These are phyloP conservation scores for Syzygium jambos DNA, from an alignment of 345 rosid genomes.

Conservation along the genomic window DNA sequence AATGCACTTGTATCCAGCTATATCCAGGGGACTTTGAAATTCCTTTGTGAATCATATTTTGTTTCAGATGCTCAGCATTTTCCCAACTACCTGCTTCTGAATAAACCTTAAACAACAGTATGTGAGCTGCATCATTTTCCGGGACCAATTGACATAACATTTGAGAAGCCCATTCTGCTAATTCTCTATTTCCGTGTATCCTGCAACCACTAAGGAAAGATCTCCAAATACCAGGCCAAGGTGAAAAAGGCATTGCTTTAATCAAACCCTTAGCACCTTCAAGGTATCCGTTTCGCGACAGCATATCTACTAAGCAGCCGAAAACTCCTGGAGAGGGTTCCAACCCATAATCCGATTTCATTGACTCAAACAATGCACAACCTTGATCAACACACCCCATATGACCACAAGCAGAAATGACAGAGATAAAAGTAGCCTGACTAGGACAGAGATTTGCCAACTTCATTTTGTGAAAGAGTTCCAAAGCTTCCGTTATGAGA, in stretches of 20 bases:
- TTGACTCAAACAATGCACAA: conserved; percentile 20
- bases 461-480: conserved; percentile 24
- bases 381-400: conserved; percentile 26
- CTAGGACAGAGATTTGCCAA: conserved; percentile 17
- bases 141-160: conserved; percentile 22
- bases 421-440: conserved; percentile 31
- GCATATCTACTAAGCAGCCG: conserved; percentile 36
- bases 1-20: conserved; percentile 19
- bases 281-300: conserved; percentile 25
- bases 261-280: conserved; percentile 22
- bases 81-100: conserved; percentile 29
- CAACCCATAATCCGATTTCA: conserved; percentile 16
- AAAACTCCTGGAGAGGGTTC: conserved; percentile 26
- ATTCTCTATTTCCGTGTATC: conserved; percentile 22
- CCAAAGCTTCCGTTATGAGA: conserved; percentile 19
- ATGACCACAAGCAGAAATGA: conserved; percentile 31
- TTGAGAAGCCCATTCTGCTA: conserved; percentile 30
- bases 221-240: conserved; percentile 32
- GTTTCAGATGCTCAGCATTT: conserved; percentile 17
- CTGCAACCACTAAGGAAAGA: conserved; percentile 35
- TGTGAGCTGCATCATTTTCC: conserved; percentile 16
- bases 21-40: conserved; percentile 15
- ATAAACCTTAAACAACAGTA: conserved; percentile 21
- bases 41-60: conserved; percentile 4
- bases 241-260: conserved; percentile 25